Base-by-base conservation (phyloP, 768 basidiomycete species). In the Tulasnella calospora region DNA sequence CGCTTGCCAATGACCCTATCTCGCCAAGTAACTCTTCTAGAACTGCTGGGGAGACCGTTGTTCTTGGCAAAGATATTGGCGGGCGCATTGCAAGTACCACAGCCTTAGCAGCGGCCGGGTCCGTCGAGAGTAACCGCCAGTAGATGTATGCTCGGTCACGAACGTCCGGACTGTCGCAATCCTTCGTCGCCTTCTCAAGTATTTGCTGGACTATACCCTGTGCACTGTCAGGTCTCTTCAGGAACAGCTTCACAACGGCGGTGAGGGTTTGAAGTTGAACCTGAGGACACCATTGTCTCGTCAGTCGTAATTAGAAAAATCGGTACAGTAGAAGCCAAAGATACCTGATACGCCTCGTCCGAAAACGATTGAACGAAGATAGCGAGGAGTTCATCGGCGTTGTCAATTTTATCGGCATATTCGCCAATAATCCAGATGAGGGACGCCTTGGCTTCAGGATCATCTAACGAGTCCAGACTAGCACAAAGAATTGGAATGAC, bases 341-440 rank as follows among this genome's bases (percentile, higher is more conserved):
- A 77, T 81, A 95, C 95, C 74, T 93, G 91, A 83, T 96, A 94
- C 9, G 93, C 91, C 84, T 99, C 98, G 82, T 99, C 98, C 38
- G 89, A 92, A 85, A 99, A 99, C 2, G 92, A 88, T 77, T 97
- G 94, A 30, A 99, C 92, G 83, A 98, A 98, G 73, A 92, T 92
- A 19, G 90, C 89, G 81, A 99, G 86, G 33, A 99, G 87, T 81
- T 98, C 96, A 83, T 94, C 95, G 3, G 97, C 96, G 80, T 99
- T 99, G 81, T 96, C 95, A 80, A 99, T 98, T 86, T 95, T 97
- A 84, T 93, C 92, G 3, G 97, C 96, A 82, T 99, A 98, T 86
- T 98, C 96, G 78, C 97, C 97, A 81, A 99, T 96, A 82, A 99
- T 99, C 97, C 98, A 99, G 83, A 99, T 98, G 73, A 99, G 87